phyloP scores from a whole-genome alignment of 2,329 filamentous ascomycete genomes.

The Amauroascus verrucosus region DNA sequence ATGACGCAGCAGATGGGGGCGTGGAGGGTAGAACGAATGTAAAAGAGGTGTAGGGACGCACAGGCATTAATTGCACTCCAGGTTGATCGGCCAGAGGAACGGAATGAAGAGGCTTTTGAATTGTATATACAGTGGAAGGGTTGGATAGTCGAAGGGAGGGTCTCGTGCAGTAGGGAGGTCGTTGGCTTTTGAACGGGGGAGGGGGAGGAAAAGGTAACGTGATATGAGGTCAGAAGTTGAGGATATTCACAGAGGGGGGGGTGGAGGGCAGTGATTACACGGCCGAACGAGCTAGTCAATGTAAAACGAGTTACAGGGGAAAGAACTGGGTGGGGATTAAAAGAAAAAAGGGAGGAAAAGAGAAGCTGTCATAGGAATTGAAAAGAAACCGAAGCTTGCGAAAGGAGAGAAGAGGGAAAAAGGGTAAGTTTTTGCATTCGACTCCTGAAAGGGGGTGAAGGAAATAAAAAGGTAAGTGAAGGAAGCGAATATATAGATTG shows the following conservation, averaged over 20 bases:
- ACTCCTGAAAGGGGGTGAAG: not conserved
- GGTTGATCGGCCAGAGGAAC: not conserved
- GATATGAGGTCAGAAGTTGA: constrained; percentile 1
- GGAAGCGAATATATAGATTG: constrained; percentile 5
- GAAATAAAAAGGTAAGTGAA: not conserved
- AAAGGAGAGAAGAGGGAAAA: not conserved
- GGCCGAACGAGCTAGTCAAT: no score
- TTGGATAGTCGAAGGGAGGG: not conserved
- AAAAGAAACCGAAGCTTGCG: no score
- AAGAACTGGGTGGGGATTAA: not conserved
- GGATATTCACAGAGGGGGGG: not conserved
- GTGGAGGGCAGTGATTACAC: not conserved
- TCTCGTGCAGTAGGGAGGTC: not conserved
- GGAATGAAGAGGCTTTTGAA: not conserved
- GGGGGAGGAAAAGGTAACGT: constrained; percentile 1
- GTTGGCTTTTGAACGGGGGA: not conserved
- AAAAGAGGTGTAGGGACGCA: not conserved
- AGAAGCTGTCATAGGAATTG: no score
- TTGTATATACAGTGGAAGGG: not conserved
- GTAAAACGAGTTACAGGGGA: no score
- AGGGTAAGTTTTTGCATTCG: not conserved
- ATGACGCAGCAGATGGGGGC: constrained; percentile 9
- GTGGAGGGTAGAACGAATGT: constrained; percentile 9
- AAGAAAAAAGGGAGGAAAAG: no score
- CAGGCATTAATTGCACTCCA: constrained; percentile 11